Conservation (phyloP, 768 basidiomycete species). For the Trametes cubensis region DNA sequence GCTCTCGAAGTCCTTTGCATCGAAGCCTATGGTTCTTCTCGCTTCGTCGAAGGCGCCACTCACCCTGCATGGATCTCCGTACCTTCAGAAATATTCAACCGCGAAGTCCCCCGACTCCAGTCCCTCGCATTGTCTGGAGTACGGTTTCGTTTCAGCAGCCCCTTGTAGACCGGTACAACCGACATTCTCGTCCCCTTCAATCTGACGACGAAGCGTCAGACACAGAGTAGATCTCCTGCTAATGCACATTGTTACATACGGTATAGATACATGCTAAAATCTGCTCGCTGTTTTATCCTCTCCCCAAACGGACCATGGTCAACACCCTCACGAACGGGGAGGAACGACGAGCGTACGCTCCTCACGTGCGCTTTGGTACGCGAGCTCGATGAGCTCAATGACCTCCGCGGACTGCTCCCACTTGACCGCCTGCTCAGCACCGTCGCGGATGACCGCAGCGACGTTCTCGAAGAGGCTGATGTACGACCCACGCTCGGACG, state of each 20-base stretch:
- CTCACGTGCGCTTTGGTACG: slow-evolving; percentile 64
- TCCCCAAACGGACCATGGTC: neutral
- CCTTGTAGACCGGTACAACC: neutral
- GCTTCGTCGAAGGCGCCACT: too few relatives aligned
- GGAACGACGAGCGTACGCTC: slow-evolving; percentile 49
- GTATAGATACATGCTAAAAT: slow-evolving; percentile 6
- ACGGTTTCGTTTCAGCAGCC: too few relatives aligned
- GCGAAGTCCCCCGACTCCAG: too few relatives aligned
- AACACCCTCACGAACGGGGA: slow-evolving; percentile 15
- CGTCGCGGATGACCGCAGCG: slow-evolving; percentile 60
- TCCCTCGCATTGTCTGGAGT: too few relatives aligned
- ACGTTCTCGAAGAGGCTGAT: slow-evolving; percentile 65
- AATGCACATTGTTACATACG: neutral
- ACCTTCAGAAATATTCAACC: too few relatives aligned
- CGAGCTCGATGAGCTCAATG: slow-evolving; percentile 78
- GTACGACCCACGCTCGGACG: slow-evolving; percentile 60
- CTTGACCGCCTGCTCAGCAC: slow-evolving; percentile 59
- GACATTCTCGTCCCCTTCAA: neutral
- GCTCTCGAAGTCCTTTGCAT: too few relatives aligned
- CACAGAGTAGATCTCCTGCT: too few relatives aligned
- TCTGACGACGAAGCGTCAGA: too few relatives aligned
- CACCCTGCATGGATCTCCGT: too few relatives aligned
- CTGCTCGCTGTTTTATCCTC: neutral
- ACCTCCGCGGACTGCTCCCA: slow-evolving; percentile 74
- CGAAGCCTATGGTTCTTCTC: too few relatives aligned